phyloP scores from a whole-genome alignment of 2,329 filamentous ascomycete species.

The Aspergillus pseudotamarii region DNA sequence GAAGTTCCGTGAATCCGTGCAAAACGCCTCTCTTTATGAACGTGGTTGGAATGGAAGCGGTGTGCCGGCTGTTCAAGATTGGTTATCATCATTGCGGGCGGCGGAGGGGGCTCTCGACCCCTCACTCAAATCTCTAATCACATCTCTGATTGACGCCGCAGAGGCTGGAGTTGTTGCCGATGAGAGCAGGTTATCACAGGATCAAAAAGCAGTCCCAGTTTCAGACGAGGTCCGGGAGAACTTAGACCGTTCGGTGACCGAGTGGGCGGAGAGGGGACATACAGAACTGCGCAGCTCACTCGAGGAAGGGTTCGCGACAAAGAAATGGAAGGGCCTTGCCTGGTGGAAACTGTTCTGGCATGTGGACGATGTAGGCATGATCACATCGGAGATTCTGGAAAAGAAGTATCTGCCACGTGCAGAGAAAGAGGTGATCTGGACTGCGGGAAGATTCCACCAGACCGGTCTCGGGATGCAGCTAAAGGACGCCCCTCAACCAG shows the following conservation, averaged over 20 bases:
- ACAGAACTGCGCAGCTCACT: conserved; percentile 80
- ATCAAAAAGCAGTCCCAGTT: conserved; percentile 38
- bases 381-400: conserved; percentile 76
- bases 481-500: conserved; percentile 2
- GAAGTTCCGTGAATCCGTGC: conserved; percentile 68
- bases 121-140: conserved; percentile 67
- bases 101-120: conserved; percentile 59
- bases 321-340: conserved; percentile 74
- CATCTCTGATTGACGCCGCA: conserved; percentile 61
- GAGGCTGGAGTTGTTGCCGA: conserved; percentile 34
- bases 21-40: conserved; percentile 73
- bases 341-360: conserved; percentile 98
- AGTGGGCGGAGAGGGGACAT: conserved; percentile 80
- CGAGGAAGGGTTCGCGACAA: conserved; percentile 74
- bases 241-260: conserved; percentile 63
- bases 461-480: conserved; percentile 53
- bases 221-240: conserved; percentile 47
- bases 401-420: conserved; percentile 76
- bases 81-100: conserved; percentile 54
- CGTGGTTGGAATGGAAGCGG: conserved; percentile 74
- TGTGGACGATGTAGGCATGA: conserved; percentile 86
- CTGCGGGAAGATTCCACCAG: conserved; percentile 75
- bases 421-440: conserved; percentile 79
- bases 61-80: conserved; percentile 64
- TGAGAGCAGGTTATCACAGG: conserved; percentile 31